Conservation (phyloP, 75 land plant species). For the Pinus albicaulis region DNA sequence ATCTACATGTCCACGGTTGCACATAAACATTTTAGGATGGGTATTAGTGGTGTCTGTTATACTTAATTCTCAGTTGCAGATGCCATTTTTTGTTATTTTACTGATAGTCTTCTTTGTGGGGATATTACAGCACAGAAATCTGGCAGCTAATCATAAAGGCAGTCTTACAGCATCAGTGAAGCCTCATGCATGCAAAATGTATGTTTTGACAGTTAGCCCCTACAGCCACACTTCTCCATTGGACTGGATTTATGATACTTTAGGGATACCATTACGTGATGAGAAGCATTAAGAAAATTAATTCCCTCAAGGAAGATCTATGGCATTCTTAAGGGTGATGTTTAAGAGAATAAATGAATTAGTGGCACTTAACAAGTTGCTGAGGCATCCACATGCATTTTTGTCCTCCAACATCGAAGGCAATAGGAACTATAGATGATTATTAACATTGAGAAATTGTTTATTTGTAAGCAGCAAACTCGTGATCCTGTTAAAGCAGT, state of each 20-base stretch:
- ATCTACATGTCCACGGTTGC: not conserved
- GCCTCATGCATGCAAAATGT: constrained; percentile 55
- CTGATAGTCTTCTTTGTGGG: constrained; percentile 1
- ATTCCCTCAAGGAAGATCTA: not conserved
- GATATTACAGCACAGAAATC: constrained; percentile 2
- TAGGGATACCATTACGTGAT: not conserved
- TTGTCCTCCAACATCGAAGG: too few relatives aligned
- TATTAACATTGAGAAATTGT: too few relatives aligned
- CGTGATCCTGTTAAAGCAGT: too few relatives aligned
- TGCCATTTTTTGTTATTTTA: not conserved
- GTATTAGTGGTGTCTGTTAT: too few relatives aligned
- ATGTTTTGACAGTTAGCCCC: constrained; percentile 12
- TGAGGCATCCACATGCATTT: too few relatives aligned
- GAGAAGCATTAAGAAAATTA: not conserved
- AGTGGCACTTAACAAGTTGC: too few relatives aligned
- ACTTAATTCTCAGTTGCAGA: not conserved
- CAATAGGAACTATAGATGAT: too few relatives aligned
- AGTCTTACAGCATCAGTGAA: constrained; percentile 20
- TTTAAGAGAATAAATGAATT: too few relatives aligned
- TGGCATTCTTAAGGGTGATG: not conserved
- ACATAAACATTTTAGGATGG: too few relatives aligned
- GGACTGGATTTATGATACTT: constrained; percentile 2
- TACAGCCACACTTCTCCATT: not conserved
- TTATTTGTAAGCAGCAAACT: too few relatives aligned
- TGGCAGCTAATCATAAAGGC: not conserved